A percentile compares a stretch with the other conserved stretches of the same genome.
phyloP scores from a whole-genome alignment of 768 basidiomycete genomes.

The Suillus sp. region DNA sequence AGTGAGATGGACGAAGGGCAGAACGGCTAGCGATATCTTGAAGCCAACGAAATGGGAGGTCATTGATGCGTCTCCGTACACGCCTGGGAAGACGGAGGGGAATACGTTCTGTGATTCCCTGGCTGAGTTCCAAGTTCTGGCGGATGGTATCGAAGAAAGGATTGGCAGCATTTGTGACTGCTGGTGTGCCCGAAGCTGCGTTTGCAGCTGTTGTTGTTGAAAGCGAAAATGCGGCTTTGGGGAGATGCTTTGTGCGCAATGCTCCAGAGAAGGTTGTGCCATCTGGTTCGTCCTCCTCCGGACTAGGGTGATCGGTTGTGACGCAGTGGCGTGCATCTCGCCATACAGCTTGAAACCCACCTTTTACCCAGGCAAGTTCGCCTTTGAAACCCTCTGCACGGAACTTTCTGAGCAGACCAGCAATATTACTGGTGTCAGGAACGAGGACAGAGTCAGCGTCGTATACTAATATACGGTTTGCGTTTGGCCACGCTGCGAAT shows the following conservation, averaged over 20 bases:
- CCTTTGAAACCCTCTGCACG: conserved; percentile 58
- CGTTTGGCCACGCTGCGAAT: conserved; percentile 61
- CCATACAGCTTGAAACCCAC: conserved; percentile 79
- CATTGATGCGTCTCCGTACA: conserved; percentile 59
- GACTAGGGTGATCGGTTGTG: conserved; percentile 49
- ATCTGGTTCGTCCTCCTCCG: conserved; percentile 55
- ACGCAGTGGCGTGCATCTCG: conserved; percentile 53
- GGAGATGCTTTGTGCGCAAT: conserved; percentile 61
- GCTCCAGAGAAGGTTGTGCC: conserved; percentile 21
- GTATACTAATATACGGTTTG: conserved; percentile 74
- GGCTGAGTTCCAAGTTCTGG: conserved; percentile 80
- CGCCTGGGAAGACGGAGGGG: conserved; percentile 59
- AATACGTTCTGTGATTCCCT: conserved; percentile 79
- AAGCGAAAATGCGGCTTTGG: conserved; percentile 63
- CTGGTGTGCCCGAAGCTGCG: conserved; percentile 25
- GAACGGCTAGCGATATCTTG: conserved; percentile 66
- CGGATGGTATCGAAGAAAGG: conserved; percentile 96
- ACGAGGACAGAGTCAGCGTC: conserved; percentile 75
- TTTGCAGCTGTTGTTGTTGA: conserved; percentile 41
- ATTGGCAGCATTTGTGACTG: conserved; percentile 48
- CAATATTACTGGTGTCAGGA: conserved; percentile 65
- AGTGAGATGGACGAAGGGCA: conserved; percentile 23
- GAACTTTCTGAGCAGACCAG: conserved; percentile 78
- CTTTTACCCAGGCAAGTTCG: conserved; percentile 75
- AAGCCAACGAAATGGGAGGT: conserved; percentile 82